Evolutionary conservation across 345 rosid species (phyloP).

Genomic region (Melaleuca quinquenervia): DNA sequence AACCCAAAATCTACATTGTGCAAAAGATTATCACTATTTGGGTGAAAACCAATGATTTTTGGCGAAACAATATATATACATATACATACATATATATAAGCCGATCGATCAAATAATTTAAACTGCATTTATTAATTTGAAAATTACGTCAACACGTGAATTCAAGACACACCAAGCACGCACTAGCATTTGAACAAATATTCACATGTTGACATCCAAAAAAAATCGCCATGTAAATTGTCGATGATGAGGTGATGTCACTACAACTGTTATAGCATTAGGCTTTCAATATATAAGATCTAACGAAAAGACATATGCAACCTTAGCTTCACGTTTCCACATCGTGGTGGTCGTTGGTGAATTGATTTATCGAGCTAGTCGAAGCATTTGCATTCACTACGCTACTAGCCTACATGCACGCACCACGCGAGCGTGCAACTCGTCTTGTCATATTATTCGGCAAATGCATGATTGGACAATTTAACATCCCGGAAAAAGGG

Average conservation of each 20-base stretch:
- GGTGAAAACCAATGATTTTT: neutral
- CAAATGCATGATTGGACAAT: neutral
- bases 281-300: neutral
- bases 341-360: neutral
- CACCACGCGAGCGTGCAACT: neutral
- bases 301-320: neutral
- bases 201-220: neutral
- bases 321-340: neutral
- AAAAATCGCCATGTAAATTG: neutral
- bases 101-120: neutral
- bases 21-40: neutral
- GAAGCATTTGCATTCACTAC: neutral
- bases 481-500: too few species aligned
- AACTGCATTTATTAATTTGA: neutral
- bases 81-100: too few species aligned
- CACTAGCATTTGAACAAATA: neutral
- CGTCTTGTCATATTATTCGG: neutral
- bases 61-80: neutral
- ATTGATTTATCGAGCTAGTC: neutral
- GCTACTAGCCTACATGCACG: neutral
- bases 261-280: neutral
- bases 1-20: neutral
- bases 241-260: neutral
- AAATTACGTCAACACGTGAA: neutral
- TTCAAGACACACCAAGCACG: neutral